Evolutionary conservation across 805 yeast genomes (phyloP).

Genomic region (Schwanniomyces polymorphus): DNA sequence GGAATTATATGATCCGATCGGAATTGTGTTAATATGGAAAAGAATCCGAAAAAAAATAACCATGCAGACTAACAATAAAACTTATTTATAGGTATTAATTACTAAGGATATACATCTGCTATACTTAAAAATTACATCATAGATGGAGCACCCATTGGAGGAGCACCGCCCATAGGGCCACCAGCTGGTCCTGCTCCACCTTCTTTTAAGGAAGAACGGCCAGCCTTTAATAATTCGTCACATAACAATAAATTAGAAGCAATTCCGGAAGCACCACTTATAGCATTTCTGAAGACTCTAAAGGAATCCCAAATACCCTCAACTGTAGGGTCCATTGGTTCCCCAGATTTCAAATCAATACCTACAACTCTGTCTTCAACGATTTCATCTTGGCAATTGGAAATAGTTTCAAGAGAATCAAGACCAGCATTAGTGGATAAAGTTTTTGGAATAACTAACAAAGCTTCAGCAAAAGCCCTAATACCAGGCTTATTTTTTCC

Average conservation of each 20-base stretch:
- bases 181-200: constrained; percentile 30
- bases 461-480: constrained; percentile 89
- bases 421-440: constrained; percentile 89
- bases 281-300: constrained; percentile 90
- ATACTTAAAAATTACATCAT: constrained; percentile 6
- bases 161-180: constrained; percentile 19
- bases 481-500: constrained; percentile 91
- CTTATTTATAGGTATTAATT: neutral
- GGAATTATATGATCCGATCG: too few relatives aligned
- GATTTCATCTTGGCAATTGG: constrained; percentile 86
- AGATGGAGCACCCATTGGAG: constrained; percentile 17
- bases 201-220: constrained; percentile 85
- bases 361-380: constrained; percentile 84
- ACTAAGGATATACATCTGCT: neutral
- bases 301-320: constrained; percentile 98
- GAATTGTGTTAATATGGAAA: too few relatives aligned
- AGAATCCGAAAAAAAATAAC: too few relatives aligned
- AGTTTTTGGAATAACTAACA: constrained; percentile 90
- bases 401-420: constrained; percentile 86
- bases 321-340: constrained; percentile 90
- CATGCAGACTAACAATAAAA: too few relatives aligned
- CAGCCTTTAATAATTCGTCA: constrained; percentile 96
- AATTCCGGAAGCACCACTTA: constrained; percentile 90
- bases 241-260: constrained; percentile 89
- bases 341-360: constrained; percentile 86